Evolutionary conservation across 176 grass and related monocot species (phyloP).

Genomic region (Cenchrus purpureus): DNA sequence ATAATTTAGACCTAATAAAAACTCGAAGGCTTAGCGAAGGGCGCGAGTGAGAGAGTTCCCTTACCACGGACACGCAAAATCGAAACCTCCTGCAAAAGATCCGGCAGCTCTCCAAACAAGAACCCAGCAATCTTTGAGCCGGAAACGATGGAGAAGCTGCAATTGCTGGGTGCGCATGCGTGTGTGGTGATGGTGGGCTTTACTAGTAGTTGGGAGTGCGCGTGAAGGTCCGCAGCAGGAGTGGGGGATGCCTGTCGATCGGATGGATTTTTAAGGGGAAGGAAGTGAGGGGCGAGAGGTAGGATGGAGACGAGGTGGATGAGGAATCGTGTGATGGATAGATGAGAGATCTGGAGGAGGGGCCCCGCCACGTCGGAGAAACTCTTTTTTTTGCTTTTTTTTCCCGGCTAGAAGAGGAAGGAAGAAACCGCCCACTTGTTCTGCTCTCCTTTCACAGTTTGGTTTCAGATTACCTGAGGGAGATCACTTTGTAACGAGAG

Average conservation of each 20-base stretch:
- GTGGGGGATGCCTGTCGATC: not conserved
- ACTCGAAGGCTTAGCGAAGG: conserved; percentile 8
- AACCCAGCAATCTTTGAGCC: not conserved
- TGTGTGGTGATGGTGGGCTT: not conserved
- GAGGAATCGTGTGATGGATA: not conserved
- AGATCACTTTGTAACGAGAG: no score
- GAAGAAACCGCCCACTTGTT: not conserved
- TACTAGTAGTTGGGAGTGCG: not conserved
- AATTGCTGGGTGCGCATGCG: not conserved
- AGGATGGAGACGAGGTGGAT: not conserved
- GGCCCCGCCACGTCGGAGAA: conserved; percentile 27
- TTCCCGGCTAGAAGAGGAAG: no score
- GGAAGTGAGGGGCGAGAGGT: not conserved
- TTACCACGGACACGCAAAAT: conserved; percentile 29
- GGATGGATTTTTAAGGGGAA: conserved; percentile 15
- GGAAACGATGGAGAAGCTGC: not conserved
- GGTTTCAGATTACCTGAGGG: no score
- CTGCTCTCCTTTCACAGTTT: not conserved
- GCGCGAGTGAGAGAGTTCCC: not conserved
- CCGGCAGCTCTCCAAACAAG: not conserved
- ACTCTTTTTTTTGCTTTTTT: not conserved
- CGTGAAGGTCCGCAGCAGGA: not conserved
- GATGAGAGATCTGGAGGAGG: not conserved
- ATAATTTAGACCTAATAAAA: conserved; percentile 5
- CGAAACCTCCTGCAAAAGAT: not conserved